These are phyloP conservation scores for Spathaspora girioi DNA, from an alignment of 805 yeast species.

Conservation along the genomic window DNA sequence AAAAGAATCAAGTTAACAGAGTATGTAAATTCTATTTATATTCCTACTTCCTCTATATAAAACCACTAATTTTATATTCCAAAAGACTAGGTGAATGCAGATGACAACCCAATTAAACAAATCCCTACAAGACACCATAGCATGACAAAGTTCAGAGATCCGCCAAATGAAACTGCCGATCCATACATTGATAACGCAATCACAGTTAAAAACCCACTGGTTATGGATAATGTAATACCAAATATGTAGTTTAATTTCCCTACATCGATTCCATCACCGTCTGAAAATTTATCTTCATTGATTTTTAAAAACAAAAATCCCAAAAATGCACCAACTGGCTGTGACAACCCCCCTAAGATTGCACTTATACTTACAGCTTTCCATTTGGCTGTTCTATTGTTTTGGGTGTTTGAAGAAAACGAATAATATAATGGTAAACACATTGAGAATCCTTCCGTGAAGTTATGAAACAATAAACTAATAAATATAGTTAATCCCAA, in stretches of 20 bases:
- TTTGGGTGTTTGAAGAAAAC: slow-evolving; percentile 41
- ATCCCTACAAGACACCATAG: slow-evolving; percentile 62
- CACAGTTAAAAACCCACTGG: slow-evolving; percentile 82
- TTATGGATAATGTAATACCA: slow-evolving; percentile 64
- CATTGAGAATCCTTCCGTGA: slow-evolving; percentile 93
- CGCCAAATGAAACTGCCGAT: slow-evolving; percentile 77
- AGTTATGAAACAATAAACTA: slow-evolving; percentile 84
- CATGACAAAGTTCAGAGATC: slow-evolving; percentile 56
- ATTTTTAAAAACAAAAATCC: slow-evolving; percentile 52
- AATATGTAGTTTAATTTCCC: slow-evolving; percentile 41
- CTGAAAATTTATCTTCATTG: slow-evolving; percentile 22
- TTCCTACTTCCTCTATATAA: not conserved
- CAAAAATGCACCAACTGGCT: slow-evolving; percentile 81
- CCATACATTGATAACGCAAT: slow-evolving; percentile 85
- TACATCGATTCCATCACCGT: slow-evolving; percentile 26
- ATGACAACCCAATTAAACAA: slow-evolving; percentile 42
- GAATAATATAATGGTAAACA: slow-evolving; percentile 86
- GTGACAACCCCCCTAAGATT: slow-evolving; percentile 76
- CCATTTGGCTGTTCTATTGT: slow-evolving; percentile 24
- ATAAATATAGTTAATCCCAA: slow-evolving; percentile 79
- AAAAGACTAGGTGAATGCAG: slow-evolving; percentile 3
- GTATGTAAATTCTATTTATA: not conserved
- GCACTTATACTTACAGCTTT: slow-evolving; percentile 67
- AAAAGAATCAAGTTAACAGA: too few species aligned
- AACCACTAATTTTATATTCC: not conserved